Conservation (phyloP, 345 rosid species). For the Aegle marmelos region DNA sequence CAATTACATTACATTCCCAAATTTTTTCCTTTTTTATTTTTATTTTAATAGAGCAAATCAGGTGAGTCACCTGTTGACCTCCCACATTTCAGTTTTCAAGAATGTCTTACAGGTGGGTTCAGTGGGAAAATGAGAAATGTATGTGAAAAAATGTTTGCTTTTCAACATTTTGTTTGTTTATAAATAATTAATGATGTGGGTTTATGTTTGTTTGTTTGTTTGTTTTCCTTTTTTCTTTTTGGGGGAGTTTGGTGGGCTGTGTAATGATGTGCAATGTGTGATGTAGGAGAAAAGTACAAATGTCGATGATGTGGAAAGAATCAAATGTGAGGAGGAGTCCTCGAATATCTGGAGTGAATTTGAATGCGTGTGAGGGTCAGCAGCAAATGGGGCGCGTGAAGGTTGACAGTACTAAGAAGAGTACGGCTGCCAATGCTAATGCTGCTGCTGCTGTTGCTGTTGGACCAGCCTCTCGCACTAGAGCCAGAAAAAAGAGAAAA, state of each 20-base stretch:
- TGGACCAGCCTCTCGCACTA: conserved; percentile 33
- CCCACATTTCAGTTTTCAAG: background rate
- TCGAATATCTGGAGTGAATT: conserved; percentile 38
- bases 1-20: background rate
- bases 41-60: background rate
- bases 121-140: background rate
- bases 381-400: conserved; percentile 19
- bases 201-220: background rate
- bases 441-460: background rate
- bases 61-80: background rate
- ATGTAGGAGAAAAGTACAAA: conserved; percentile 29
- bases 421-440: conserved; percentile 6
- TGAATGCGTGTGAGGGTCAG: conserved; percentile 7
- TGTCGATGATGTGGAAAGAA: conserved; percentile 40
- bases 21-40: background rate
- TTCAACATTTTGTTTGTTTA: background rate
- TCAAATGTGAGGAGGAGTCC: conserved; percentile 53
- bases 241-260: background rate
- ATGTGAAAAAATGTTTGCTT: background rate
- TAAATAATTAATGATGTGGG: background rate
- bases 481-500: conserved; percentile 39
- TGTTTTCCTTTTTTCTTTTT: background rate
- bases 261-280: background rate
- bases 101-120: conserved; percentile 31
- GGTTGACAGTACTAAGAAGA: background rate